Evolutionary conservation across 768 basidiomycete genomes (phyloP).

Genomic region (Macrolepiota albuminosa): DNA sequence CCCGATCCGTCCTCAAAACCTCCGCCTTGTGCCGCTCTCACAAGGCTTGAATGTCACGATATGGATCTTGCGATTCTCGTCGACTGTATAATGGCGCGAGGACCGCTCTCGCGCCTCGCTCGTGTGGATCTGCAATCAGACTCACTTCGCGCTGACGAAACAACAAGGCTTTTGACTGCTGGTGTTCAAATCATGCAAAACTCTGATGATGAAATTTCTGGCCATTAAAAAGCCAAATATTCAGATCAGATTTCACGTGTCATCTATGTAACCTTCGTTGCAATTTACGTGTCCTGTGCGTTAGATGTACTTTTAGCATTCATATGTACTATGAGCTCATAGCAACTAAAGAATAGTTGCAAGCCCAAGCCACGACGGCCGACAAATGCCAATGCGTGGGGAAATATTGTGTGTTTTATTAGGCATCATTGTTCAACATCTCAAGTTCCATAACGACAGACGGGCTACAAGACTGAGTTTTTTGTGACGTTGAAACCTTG

Average conservation of each 20-base stretch:
- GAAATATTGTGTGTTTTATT: no score
- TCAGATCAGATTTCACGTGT: neutral
- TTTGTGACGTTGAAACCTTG: no score
- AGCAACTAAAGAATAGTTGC: neutral
- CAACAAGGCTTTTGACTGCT: slow-evolving; percentile 5
- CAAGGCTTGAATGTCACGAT: slow-evolving; percentile 24
- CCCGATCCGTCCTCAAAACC: neutral
- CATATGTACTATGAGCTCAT: neutral
- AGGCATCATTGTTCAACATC: no score
- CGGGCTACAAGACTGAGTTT: no score
- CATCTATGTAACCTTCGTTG: neutral
- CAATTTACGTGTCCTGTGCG: no score
- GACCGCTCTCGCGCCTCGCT: slow-evolving; percentile 9
- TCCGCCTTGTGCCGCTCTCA: slow-evolving; percentile 19
- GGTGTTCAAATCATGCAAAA: neutral
- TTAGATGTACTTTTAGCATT: neutral
- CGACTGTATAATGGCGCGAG: slow-evolving; percentile 17
- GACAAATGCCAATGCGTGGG: no score
- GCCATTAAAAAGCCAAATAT: neutral
- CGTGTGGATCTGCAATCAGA: slow-evolving; percentile 16
- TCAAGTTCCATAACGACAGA: no score
- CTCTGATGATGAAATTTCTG: no score
- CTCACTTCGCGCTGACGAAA: neutral
- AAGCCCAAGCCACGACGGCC: no score
- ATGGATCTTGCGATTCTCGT: slow-evolving; percentile 18